phyloP scores from a whole-genome alignment of 2,329 filamentous ascomycete species.

The Alternaria novae-zelandiae region DNA sequence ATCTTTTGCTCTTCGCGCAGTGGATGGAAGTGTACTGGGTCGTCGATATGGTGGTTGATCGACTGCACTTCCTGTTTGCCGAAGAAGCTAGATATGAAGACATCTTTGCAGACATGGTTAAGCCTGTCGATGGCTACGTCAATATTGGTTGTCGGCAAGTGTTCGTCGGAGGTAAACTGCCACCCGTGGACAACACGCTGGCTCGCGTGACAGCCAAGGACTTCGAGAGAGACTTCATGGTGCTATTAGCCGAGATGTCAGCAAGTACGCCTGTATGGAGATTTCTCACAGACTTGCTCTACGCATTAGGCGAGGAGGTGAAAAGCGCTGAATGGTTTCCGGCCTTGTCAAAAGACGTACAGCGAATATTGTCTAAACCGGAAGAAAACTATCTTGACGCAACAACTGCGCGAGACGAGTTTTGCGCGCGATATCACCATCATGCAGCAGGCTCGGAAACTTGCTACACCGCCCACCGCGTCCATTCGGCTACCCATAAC shows the following conservation, averaged over 20 bases:
- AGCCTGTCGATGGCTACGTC: background rate
- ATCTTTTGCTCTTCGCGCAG: background rate
- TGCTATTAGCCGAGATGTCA: background rate
- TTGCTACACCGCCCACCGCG: background rate
- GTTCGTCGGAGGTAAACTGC: background rate
- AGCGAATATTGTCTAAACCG: background rate
- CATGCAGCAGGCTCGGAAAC: background rate
- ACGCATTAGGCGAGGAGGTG: background rate
- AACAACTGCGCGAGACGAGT: background rate
- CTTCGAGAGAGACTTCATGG: background rate
- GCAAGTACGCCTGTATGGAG: background rate
- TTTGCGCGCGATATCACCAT: conserved; percentile 3
- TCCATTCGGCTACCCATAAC: background rate
- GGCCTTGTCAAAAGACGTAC: background rate
- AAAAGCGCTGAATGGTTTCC: background rate
- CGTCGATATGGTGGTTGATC: background rate
- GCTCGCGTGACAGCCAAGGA: background rate
- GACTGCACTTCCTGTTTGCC: background rate
- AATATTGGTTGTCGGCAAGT: background rate
- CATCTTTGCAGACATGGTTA: background rate
- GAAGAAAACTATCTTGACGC: background rate
- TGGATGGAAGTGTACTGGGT: background rate
- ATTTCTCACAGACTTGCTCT: conserved; percentile 1
- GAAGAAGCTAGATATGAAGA: background rate
- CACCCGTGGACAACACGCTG: background rate